A percentile compares a stretch with the other conserved stretches of the same genome.
Conservation (phyloP, 164 flowering plant genomes). For the Vitis amurensis region DNA sequence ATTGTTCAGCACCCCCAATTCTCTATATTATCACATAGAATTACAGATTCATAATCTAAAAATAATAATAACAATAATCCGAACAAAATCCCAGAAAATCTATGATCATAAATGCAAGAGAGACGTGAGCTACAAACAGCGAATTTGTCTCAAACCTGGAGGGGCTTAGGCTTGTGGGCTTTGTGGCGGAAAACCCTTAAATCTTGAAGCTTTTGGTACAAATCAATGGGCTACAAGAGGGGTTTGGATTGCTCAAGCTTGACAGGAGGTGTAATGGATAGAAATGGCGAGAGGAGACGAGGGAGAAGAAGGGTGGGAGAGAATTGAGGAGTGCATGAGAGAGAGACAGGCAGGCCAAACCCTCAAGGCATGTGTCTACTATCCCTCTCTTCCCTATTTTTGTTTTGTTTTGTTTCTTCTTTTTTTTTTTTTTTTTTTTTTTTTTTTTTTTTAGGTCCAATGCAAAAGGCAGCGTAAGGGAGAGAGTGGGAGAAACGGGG, state of each 20-base stretch:
- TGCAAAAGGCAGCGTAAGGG: not conserved
- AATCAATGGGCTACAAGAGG: not conserved
- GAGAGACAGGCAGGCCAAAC: slow-evolving; percentile 16
- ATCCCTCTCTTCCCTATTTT: slow-evolving; percentile 5
- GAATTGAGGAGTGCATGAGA: slow-evolving; percentile 22
- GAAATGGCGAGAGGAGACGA: not conserved
- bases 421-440: too few species aligned
- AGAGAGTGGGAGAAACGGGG: slow-evolving; percentile 2
- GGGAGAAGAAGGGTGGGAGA: slow-evolving; percentile 21
- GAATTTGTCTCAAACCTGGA: slow-evolving; percentile 10
- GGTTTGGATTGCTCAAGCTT: slow-evolving; percentile 11
- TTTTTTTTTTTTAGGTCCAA: too few species aligned
- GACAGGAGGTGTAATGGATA: not conserved
- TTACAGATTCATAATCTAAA: not conserved
- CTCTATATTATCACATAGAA: not conserved
- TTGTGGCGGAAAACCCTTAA: slow-evolving; percentile 10
- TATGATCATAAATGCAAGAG: slow-evolving; percentile 8
- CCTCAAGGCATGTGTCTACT: slow-evolving; percentile 21
- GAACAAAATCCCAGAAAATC: slow-evolving; percentile 5
- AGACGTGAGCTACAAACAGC: not conserved
- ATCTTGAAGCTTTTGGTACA: slow-evolving; percentile 11
- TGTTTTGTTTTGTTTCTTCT: not conserved
- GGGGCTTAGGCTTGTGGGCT: slow-evolving; percentile 10
- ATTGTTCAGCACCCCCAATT: not conserved
- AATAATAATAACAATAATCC: slow-evolving; percentile 3